phyloP scores from a whole-genome alignment of 306 rosid genomes.

The Pyrus betulifolia region DNA sequence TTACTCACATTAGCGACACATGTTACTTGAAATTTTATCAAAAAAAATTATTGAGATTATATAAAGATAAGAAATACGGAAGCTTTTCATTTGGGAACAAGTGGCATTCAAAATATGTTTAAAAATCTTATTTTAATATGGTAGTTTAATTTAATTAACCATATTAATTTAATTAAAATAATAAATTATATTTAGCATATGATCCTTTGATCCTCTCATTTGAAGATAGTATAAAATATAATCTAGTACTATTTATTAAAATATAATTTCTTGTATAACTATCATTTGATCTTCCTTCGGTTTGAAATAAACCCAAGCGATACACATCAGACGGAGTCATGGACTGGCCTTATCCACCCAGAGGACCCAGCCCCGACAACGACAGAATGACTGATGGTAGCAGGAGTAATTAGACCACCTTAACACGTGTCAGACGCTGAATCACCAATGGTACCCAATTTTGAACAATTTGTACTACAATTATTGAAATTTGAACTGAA shows the following conservation, averaged over 20 bases:
- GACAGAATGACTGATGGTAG: not conserved
- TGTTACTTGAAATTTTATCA: too few relatives aligned
- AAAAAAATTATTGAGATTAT: too few relatives aligned
- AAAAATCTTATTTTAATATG: too few relatives aligned
- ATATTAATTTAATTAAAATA: too few relatives aligned
- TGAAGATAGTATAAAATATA: too few relatives aligned
- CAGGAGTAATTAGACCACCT: not conserved
- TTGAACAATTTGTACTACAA: not conserved
- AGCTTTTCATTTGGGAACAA: too few relatives aligned
- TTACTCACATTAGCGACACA: too few relatives aligned
- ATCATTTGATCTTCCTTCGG: rapidly evolving
- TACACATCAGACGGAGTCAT: not conserved
- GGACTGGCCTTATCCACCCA: not conserved
- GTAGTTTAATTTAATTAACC: too few relatives aligned
- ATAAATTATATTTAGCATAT: too few relatives aligned
- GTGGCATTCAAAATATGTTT: too few relatives aligned
- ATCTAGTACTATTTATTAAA: rapidly evolving
- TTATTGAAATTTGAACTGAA: not conserved
- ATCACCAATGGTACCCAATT: not conserved
- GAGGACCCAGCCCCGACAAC: not conserved
- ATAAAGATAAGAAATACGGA: too few relatives aligned
- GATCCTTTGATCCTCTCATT: rapidly evolving
- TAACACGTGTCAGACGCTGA: not conserved
- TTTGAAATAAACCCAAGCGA: not conserved
- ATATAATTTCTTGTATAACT: too few relatives aligned